These are phyloP conservation scores for Colletotrichum shisoi DNA, from an alignment of 2,329 filamentous ascomycete species.

Conservation along the genomic window DNA sequence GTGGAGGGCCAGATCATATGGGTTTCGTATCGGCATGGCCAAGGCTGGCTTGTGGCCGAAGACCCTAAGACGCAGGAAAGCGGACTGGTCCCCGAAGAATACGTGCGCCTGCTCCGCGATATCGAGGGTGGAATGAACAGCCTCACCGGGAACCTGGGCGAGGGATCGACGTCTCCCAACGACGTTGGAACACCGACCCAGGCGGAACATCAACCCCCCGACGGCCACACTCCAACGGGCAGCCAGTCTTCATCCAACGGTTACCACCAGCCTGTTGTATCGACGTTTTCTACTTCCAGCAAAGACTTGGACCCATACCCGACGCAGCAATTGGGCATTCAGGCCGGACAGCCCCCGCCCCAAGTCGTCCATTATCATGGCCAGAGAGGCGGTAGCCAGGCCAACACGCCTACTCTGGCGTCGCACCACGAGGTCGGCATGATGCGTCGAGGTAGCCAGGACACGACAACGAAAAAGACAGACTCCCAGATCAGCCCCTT, in stretches of 20 bases:
- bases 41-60: conserved; percentile 96
- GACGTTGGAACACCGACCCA: conserved; percentile 69
- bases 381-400: conserved; percentile 71
- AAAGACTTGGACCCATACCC: conserved; percentile 74
- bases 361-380: conserved; percentile 74
- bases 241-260: conserved; percentile 59
- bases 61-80: conserved; percentile 94
- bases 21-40: conserved; percentile 93
- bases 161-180: conserved; percentile 61
- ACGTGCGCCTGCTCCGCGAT: conserved; percentile 88
- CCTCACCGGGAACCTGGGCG: conserved; percentile 67
- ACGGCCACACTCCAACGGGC: conserved; percentile 37
- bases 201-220: conserved; percentile 60
- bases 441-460: conserved; percentile 60
- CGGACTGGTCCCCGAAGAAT: conserved; percentile 94
- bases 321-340: conserved; percentile 68
- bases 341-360: conserved; percentile 68
- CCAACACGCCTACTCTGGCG: conserved; percentile 68
- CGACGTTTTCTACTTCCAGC: conserved; percentile 74
- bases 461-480: conserved; percentile 50
- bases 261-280: conserved; percentile 73
- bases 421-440: conserved; percentile 60
- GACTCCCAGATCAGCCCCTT: conserved; percentile 50
- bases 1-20: conserved; percentile 95
- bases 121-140: conserved; percentile 90